A percentile compares a stretch with the other conserved stretches of the same genome.
Conservation (phyloP, 345 rosid genomes). For the Linum tenue region DNA sequence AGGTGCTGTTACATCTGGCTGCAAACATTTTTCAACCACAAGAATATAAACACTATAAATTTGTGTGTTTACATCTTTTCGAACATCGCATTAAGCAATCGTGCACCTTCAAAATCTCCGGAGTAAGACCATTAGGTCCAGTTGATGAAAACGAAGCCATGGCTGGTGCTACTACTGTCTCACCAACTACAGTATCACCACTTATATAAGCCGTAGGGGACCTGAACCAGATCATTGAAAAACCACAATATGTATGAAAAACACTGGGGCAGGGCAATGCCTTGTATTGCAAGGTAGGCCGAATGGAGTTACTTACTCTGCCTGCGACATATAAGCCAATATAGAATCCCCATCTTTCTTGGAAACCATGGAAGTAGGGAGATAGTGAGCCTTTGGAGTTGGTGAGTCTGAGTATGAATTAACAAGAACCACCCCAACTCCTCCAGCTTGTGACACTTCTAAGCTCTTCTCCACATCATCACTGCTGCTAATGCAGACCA, state of each 20-base stretch:
- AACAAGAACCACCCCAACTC: slow-evolving; percentile 14
- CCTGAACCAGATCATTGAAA: not conserved
- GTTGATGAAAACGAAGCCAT: slow-evolving; percentile 2
- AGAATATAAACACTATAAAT: not conserved
- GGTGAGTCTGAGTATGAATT: not conserved
- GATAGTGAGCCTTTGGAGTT: not conserved
- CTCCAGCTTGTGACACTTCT: slow-evolving; percentile 17
- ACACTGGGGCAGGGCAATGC: too few relatives aligned
- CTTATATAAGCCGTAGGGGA: not conserved
- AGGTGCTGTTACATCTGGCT: slow-evolving; percentile 2
- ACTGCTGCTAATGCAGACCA: slow-evolving; percentile 7
- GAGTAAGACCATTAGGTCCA: not conserved
- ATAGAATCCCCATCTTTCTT: slow-evolving; percentile 14
- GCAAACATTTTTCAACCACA: not conserved
- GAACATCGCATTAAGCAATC: not conserved
- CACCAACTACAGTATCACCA: not conserved
- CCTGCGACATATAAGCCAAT: slow-evolving; percentile 7
- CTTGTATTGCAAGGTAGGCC: not conserved
- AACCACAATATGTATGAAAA: too few relatives aligned
- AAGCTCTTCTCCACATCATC: not conserved
- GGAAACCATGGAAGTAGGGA: slow-evolving; percentile 11
- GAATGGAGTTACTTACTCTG: not conserved
- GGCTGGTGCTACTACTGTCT: not conserved
- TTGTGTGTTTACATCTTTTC: too few relatives aligned
- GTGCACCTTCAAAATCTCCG: not conserved